Evolutionary conservation across 2,329 filamentous ascomycete species (phyloP).

Genomic region (Penicillium sp.): DNA sequence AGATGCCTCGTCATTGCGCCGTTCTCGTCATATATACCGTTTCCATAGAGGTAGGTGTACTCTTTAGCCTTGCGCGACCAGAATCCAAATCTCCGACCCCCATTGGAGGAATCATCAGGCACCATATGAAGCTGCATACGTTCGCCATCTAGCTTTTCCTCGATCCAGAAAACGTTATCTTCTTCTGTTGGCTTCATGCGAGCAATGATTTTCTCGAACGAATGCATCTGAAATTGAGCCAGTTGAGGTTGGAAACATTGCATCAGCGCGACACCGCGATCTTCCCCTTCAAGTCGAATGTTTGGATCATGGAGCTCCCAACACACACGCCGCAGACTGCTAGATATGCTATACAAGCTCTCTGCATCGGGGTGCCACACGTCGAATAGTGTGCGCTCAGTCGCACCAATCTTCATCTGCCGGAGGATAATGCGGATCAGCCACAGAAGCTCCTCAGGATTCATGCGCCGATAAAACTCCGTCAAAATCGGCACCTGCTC

Average conservation of each 20-base stretch:
- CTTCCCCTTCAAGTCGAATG: constrained; percentile 71
- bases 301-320: constrained; percentile 84
- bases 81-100: constrained; percentile 76
- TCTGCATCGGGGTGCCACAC: constrained; percentile 79
- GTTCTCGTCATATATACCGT: constrained; percentile 70
- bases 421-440: constrained; percentile 89
- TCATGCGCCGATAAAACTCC: constrained; percentile 87
- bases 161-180: constrained; percentile 86
- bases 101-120: constrained; percentile 65
- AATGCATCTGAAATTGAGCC: constrained; percentile 84
- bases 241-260: constrained; percentile 96
- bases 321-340: constrained; percentile 84
- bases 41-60: constrained; percentile 91
- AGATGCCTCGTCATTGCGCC: constrained; percentile 80
- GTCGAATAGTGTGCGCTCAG: constrained; percentile 84
- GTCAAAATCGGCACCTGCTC: constrained; percentile 80
- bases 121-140: constrained; percentile 95
- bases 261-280: constrained; percentile 78
- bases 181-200: constrained; percentile 67
- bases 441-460: constrained; percentile 91
- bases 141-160: constrained; percentile 96
- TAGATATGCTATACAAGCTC: constrained; percentile 83
- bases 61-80: constrained; percentile 97
- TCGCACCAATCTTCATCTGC: constrained; percentile 73
- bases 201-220: constrained; percentile 76